These are phyloP conservation scores for Raddia distichophylla DNA, from an alignment of 176 grass and related monocot genomes.

Conservation along the genomic window DNA sequence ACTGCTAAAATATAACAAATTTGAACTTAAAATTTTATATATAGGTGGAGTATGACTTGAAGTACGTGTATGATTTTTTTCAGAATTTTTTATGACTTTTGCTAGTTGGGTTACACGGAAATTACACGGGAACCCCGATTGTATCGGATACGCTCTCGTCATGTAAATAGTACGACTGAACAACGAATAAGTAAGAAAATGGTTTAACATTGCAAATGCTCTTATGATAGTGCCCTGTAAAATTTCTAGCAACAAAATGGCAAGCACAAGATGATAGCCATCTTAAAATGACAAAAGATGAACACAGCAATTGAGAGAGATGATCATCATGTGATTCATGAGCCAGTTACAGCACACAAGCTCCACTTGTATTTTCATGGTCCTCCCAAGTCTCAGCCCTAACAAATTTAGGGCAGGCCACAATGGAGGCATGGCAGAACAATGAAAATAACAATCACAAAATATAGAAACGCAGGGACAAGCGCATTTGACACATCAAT, in stretches of 20 bases:
- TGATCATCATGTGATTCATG: conserved; percentile 39
- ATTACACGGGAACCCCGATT: too few species aligned
- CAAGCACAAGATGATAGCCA: not conserved
- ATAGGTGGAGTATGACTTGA: too few species aligned
- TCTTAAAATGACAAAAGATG: conserved; percentile 24
- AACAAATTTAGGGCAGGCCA: conserved; percentile 34
- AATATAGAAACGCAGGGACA: conserved; percentile 13
- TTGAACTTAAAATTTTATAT: too few species aligned
- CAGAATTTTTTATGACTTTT: too few species aligned
- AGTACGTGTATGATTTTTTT: too few species aligned
- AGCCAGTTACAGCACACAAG: conserved; percentile 16
- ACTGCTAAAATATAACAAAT: too few species aligned
- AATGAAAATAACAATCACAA: conserved; percentile 29
- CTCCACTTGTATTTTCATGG: conserved; percentile 29
- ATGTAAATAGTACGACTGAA: too few species aligned
- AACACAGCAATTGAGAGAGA: conserved; percentile 2
- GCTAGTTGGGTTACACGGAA: too few species aligned
- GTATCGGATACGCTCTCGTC: too few species aligned
- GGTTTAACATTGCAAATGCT: too few species aligned
- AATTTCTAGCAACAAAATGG: not conserved
- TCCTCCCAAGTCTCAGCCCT: conserved; percentile 34
- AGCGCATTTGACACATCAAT: conserved; percentile 13
- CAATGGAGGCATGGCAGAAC: conserved; percentile 31
- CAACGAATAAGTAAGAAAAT: too few species aligned
- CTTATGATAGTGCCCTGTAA: too few species aligned